These are phyloP conservation scores for Zea luxurians DNA, from an alignment of 176 grass and related monocot species.

Conservation along the genomic window DNA sequence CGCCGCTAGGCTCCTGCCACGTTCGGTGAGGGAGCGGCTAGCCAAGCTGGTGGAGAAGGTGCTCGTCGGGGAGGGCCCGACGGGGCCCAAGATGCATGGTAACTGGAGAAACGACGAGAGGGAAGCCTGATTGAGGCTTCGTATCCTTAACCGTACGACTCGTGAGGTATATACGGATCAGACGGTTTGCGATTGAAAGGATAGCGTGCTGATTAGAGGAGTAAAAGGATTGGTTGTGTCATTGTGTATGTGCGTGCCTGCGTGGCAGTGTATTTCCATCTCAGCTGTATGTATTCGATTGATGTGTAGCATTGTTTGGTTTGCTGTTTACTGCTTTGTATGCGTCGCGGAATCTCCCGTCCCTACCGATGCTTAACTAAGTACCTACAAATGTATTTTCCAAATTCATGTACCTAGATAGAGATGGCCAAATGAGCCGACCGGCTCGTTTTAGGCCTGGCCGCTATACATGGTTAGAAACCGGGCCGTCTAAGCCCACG, in stretches of 20 bases:
- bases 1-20: slow-evolving; percentile 57
- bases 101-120: slow-evolving; percentile 72
- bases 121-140: background rate
- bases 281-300: background rate
- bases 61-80: slow-evolving; percentile 73
- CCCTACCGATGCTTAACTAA: no score
- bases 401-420: no score
- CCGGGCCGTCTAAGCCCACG: no score
- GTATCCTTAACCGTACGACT: no score
- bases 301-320: background rate
- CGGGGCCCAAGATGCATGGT: slow-evolving; percentile 71
- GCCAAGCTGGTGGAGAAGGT: slow-evolving; percentile 47
- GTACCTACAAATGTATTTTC: no score
- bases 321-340: background rate
- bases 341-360: no score
- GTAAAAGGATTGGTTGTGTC: background rate
- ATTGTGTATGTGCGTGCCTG: background rate
- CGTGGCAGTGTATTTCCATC: background rate
- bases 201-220: background rate
- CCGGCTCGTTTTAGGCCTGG: no score
- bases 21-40: slow-evolving; percentile 36
- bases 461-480: no score
- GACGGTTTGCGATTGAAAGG: background rate
- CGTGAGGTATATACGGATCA: background rate
- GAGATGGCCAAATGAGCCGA: no score